Conservation (phyloP, 768 basidiomycete genomes). For the Boletus huronensis region DNA sequence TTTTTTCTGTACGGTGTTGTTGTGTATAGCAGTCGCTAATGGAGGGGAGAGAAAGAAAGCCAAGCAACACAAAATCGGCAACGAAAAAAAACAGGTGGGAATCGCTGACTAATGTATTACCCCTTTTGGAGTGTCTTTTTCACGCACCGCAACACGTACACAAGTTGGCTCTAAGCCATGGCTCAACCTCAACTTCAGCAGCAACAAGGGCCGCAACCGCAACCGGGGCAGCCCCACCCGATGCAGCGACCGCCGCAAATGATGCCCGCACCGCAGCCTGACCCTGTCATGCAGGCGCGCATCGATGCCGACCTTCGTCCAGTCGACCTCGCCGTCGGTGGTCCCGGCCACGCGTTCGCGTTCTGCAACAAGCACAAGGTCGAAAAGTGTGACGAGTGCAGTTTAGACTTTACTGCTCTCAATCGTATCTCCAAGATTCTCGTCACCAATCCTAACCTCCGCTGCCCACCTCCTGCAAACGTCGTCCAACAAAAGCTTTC, state of each 20-base stretch:
- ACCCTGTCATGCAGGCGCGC: slow-evolving; percentile 69
- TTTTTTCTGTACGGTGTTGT: slow-evolving; percentile 20
- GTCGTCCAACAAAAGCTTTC: slow-evolving; percentile 74
- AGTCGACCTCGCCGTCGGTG: slow-evolving; percentile 51
- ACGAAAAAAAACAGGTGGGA: slow-evolving; percentile 27
- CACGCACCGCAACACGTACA: too few species aligned
- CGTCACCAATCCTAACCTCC: slow-evolving; percentile 61
- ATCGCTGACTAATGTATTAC: slow-evolving; percentile 23
- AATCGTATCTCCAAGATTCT: slow-evolving; percentile 77
- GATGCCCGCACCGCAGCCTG: slow-evolving; percentile 47
- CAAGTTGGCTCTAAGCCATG: slow-evolving; percentile 42
- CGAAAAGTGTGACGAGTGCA: slow-evolving; percentile 73
- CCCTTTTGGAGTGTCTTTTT: not conserved
- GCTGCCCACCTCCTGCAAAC: slow-evolving; percentile 78
- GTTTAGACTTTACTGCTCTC: slow-evolving; percentile 66
- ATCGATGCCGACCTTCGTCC: slow-evolving; percentile 72
- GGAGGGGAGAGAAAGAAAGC: slow-evolving; percentile 26
- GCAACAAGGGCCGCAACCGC: slow-evolving; percentile 38
- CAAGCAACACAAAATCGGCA: slow-evolving; percentile 9
- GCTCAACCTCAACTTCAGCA: slow-evolving; percentile 63
- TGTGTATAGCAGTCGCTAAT: slow-evolving; percentile 28
- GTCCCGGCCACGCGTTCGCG: slow-evolving; percentile 50
- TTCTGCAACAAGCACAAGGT: slow-evolving; percentile 65
- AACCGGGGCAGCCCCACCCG: slow-evolving; percentile 33
- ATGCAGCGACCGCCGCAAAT: slow-evolving; percentile 41